These are phyloP conservation scores for Elasticomyces elasticus DNA, from an alignment of 495 filamentous ascomycete genomes.

Conservation along the genomic window DNA sequence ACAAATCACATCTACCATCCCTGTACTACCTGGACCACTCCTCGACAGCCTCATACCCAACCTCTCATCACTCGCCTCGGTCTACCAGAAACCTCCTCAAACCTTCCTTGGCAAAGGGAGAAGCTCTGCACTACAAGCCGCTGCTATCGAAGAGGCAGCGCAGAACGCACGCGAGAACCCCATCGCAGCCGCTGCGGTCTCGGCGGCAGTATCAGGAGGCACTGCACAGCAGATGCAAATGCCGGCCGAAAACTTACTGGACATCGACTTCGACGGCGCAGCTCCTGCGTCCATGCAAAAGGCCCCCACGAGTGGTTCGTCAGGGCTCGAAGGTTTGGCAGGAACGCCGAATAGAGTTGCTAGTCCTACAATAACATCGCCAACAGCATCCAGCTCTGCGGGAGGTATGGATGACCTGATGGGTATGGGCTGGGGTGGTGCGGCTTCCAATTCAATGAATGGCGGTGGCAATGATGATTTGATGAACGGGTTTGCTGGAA, in stretches of 20 bases:
- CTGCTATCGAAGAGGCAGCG: constrained; percentile 89
- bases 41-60: constrained; percentile 81
- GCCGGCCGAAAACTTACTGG: constrained; percentile 89
- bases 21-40: constrained; percentile 67
- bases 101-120: constrained; percentile 92
- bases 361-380: constrained; percentile 40
- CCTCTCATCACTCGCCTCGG: constrained; percentile 90
- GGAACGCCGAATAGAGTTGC: constrained; percentile 73
- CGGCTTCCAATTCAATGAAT: constrained; percentile 37
- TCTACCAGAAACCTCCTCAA: constrained; percentile 98
- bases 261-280: constrained; percentile 95
- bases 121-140: constrained; percentile 86
- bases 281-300: constrained; percentile 82
- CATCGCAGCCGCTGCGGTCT: constrained; percentile 72
- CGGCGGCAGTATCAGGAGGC: constrained; percentile 51
- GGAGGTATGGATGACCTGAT: constrained; percentile 84
- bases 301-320: constrained; percentile 48
- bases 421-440: constrained; percentile 55
- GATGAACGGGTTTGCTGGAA: constrained; percentile 73
- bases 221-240: constrained; percentile 46
- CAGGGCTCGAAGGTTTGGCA: constrained; percentile 61
- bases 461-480: constrained; percentile 33
- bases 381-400: constrained; percentile 29
- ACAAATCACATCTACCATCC: constrained; percentile 85
- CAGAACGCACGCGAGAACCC: constrained; percentile 90